These are phyloP conservation scores for Pistacia atlantica DNA, from an alignment of 345 rosid species.

Conservation along the genomic window DNA sequence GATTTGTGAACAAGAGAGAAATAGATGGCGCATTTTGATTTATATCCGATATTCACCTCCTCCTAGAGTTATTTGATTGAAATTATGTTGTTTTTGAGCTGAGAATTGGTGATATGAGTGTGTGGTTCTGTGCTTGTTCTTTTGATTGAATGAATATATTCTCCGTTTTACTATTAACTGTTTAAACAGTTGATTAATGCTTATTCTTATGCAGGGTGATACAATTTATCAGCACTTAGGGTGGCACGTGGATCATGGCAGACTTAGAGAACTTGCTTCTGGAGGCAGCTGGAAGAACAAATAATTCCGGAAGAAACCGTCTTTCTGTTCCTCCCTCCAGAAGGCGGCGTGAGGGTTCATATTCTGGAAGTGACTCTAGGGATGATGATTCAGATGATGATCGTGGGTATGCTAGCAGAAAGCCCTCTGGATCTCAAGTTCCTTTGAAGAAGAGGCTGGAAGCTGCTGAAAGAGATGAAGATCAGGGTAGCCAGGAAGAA, in stretches of 20 bases:
- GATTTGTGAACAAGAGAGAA: neutral
- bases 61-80: neutral
- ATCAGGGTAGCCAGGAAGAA: conserved; percentile 66
- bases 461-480: conserved; percentile 76
- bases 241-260: conserved; percentile 43
- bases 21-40: neutral
- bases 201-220: conserved; percentile 9
- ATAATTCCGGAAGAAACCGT: conserved; percentile 55
- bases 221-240: conserved; percentile 6
- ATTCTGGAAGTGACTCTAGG: conserved; percentile 91
- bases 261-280: conserved; percentile 89
- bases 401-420: conserved; percentile 68
- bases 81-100: neutral
- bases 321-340: conserved; percentile 58
- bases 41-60: too few relatives aligned
- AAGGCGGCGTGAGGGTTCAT: conserved; percentile 77
- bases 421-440: conserved; percentile 92
- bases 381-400: conserved; percentile 84
- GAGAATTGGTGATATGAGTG: neutral
- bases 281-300: conserved; percentile 97
- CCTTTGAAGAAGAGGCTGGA: conserved; percentile 93
- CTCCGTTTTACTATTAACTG: neutral
- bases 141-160: neutral
- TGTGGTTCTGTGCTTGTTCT: neutral
- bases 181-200: neutral